Evolutionary conservation across 768 basidiomycete genomes (phyloP).

Genomic region (Trichaptum fuscoviolaceum): DNA sequence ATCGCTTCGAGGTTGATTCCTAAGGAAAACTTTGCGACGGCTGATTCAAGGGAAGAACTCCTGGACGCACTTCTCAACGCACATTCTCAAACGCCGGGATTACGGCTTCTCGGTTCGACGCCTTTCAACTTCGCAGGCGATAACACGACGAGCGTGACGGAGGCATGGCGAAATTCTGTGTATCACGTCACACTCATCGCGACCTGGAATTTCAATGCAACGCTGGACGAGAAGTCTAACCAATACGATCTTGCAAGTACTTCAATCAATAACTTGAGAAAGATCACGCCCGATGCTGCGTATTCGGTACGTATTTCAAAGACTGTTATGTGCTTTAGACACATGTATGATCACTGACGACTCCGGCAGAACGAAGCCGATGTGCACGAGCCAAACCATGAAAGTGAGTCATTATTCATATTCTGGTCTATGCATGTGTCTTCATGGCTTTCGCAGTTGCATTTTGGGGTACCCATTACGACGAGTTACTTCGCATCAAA

Average conservation of each 20-base stretch:
- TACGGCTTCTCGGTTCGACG: conserved; percentile 35
- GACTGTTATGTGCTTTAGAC: conserved; percentile 19
- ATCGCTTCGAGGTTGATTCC: conserved; percentile 41
- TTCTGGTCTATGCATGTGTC: too few relatives aligned
- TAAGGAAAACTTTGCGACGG: conserved; percentile 33
- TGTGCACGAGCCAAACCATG: conserved; percentile 40
- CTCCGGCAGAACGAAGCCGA: conserved; percentile 40
- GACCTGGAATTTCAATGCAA: conserved; percentile 44
- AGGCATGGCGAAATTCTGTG: conserved; percentile 39
- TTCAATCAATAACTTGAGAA: conserved; percentile 36
- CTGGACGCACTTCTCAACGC: conserved; percentile 33
- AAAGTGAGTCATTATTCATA: conserved; percentile 23
- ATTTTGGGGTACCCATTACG: conserved; percentile 43
- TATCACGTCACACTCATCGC: conserved; percentile 42
- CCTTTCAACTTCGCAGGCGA: conserved; percentile 31
- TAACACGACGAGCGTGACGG: conserved; percentile 37
- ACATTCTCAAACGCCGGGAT: conserved; percentile 30
- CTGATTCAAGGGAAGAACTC: conserved; percentile 24
- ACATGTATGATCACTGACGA: background rate
- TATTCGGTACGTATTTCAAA: conserved; percentile 31
- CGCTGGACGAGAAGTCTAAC: conserved; percentile 27
- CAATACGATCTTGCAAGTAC: conserved; percentile 29
- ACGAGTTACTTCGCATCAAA: conserved; percentile 35
- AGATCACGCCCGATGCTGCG: conserved; percentile 38
- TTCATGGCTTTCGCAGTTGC: conserved; percentile 20